Conservation (phyloP, 352 stramenopile genomes). For the Phytopythium litorale region DNA sequence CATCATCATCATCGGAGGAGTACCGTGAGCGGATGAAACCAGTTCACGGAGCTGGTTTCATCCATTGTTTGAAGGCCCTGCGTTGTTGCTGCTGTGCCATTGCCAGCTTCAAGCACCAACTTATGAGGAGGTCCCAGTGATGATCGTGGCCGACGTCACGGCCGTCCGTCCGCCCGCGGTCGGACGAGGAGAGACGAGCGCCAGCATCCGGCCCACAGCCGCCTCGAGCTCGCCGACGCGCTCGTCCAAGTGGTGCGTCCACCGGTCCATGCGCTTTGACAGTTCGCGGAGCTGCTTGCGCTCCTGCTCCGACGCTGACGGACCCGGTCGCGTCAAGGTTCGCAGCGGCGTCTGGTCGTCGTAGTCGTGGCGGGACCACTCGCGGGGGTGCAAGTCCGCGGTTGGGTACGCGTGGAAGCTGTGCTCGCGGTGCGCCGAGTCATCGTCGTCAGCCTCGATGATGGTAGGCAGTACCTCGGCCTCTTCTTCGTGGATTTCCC, state of each 20-base stretch:
- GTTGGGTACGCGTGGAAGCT: constrained; percentile 4
- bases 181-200: not conserved
- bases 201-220: not conserved
- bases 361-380: not conserved
- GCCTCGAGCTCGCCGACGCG: not conserved
- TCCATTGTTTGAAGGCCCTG: too few relatives aligned
- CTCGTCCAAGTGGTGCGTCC: not conserved
- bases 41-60: too few relatives aligned
- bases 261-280: not conserved
- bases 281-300: not conserved
- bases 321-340: not conserved
- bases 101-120: too few relatives aligned
- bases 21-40: too few relatives aligned
- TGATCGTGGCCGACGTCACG: too few relatives aligned
- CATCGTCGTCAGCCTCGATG: constrained; percentile 6
- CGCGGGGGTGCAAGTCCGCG: not conserved
- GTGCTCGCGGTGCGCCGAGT: constrained; percentile 1
- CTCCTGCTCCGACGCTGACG: not conserved
- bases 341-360: not conserved
- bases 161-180: too few relatives aligned
- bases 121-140: too few relatives aligned
- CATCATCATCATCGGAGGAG: too few relatives aligned
- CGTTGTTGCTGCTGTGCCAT: too few relatives aligned
- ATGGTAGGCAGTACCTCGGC: constrained; percentile 1
- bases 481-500: not conserved